These are phyloP conservation scores for Claviceps africana DNA, from an alignment of 2,329 filamentous ascomycete genomes.

Conservation along the genomic window DNA sequence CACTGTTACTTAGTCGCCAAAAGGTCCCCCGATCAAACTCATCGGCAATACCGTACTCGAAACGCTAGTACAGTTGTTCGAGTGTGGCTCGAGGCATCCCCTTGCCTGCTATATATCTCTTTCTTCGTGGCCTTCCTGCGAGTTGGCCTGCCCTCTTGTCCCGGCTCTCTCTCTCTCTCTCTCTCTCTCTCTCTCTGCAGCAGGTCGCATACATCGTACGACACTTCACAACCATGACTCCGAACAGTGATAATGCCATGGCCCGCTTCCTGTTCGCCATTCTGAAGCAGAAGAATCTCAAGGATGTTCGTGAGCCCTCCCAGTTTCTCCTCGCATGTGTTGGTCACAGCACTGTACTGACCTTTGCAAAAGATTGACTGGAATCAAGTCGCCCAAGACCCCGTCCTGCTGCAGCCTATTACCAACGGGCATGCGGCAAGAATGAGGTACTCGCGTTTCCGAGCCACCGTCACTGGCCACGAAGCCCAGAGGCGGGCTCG, in stretches of 20 bases:
- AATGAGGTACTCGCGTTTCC: slow-evolving; percentile 45
- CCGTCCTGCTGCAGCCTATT: slow-evolving; percentile 38
- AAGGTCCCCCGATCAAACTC: neutral
- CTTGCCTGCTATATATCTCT: neutral
- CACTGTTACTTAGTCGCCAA: neutral
- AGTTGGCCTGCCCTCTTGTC: neutral
- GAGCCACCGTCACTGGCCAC: slow-evolving; percentile 29
- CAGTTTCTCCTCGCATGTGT: neutral
- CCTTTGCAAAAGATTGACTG: slow-evolving; percentile 37
- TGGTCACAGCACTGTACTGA: neutral
- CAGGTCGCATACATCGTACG: neutral
- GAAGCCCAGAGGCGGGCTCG: slow-evolving; percentile 35
- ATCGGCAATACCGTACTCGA: neutral
- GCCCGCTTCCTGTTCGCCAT: slow-evolving; percentile 46
- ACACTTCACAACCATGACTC: slow-evolving; percentile 26
- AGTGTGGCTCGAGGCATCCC: neutral
- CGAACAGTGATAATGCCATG: slow-evolving; percentile 42
- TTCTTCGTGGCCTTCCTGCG: neutral
- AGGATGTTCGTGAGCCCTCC: slow-evolving; percentile 34
- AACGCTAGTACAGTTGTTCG: neutral
- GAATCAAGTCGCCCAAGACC: slow-evolving; percentile 41
- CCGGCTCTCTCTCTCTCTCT: too few relatives aligned
- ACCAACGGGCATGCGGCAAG: slow-evolving; percentile 47
- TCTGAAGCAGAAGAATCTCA: slow-evolving; percentile 44
- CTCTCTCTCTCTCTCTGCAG: too few relatives aligned